Evolutionary conservation across 306 rosid genomes (phyloP), one percentile per base, ranked within the genome.

Genomic region (Alnus glutinosa): DNA sequence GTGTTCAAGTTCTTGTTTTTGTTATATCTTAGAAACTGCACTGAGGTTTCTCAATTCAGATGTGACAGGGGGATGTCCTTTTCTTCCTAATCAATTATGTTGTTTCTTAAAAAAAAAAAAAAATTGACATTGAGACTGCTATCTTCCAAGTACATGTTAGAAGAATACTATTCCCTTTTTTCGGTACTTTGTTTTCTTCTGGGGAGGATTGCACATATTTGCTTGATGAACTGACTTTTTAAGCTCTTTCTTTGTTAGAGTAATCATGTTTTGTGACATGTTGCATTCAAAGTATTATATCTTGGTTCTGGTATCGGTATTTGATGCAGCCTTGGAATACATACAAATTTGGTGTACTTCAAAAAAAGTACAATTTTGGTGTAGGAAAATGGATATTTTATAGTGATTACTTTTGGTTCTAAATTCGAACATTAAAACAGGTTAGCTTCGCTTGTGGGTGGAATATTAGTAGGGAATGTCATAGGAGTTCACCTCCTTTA

Each of bases 401-500:
- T 71, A 28, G 58, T 50, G 39, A 49, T 47, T 28, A 47, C 23
- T 42, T 30, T 71, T 59, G 71, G 1, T 28, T 51, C 46, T 32
- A 23, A n/a, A 71, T 46, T 48, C 0, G 18, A 37, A 70, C 54
- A 55, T 52, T 49, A 75, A 70, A 50, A 59, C 14, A 19, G 78
- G 70, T n/a, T 76, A 58, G 13, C 19, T 71, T 51, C 18, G 78
- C 19, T 55, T 54, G 64, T 57, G 49, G 58, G 18, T 64, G 28
- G 70, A 71, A 44, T 72, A 48, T 70, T 23, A 52, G 18, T 59
- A 7, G 55, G 39, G 7, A 6, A 76, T 32, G 75, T 79, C 47
- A 1, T 4, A 66, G 78, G 78, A 34, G 34, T 15, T 71, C 13
- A 23, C 47, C 44, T 42, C 74, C 74, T 42, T 47, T 23, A 12